phyloP scores from a whole-genome alignment of 768 basidiomycete species.

The Leucosporidium creatinivorum region DNA sequence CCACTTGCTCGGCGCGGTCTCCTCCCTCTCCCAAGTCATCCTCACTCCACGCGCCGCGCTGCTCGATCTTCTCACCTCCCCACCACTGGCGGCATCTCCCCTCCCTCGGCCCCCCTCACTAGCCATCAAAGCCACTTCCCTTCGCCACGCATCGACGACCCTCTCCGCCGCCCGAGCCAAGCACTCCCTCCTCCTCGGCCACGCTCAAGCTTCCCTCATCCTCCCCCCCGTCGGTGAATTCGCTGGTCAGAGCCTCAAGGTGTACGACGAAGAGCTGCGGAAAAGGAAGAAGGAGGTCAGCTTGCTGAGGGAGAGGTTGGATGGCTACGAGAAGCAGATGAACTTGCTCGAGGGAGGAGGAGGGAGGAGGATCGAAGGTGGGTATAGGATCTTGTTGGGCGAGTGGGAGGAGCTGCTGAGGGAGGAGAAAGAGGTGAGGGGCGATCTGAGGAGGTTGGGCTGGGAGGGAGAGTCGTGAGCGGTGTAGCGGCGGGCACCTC shows the following conservation, averaged over 20 bases:
- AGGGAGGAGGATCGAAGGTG: neutral
- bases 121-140: neutral
- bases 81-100: slow-evolving; percentile 5
- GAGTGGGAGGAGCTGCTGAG: neutral
- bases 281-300: neutral
- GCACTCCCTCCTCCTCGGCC: neutral
- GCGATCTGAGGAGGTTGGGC: neutral
- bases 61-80: slow-evolving; percentile 10
- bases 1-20: neutral
- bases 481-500: neutral
- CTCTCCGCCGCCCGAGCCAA: neutral
- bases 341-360: neutral
- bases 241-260: neutral
- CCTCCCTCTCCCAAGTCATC: neutral
- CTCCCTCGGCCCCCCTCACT: neutral
- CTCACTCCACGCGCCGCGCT: slow-evolving; percentile 4
- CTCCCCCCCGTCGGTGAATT: neutral
- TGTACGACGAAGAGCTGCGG: neutral
- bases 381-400: neutral
- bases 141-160: neutral
- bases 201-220: neutral
- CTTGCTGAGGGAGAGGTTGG: neutral
- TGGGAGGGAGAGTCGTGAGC: neutral
- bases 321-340: neutral
- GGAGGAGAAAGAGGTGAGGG: neutral